Evolutionary conservation across 345 rosid genomes (phyloP).

Genomic region (Fremontodendron californicum): DNA sequence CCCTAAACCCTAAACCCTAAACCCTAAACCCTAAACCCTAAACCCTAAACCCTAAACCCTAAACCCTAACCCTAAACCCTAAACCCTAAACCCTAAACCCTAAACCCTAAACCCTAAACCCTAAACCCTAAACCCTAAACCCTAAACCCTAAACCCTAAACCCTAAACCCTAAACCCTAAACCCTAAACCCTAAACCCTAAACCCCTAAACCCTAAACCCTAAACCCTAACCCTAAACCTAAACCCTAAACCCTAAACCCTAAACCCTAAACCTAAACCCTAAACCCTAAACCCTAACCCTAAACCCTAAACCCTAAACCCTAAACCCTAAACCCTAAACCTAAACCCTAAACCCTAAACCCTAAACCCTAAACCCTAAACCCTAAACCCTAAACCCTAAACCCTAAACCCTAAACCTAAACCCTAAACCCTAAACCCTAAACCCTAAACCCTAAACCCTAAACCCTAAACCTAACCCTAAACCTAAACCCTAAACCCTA

Average conservation of each 20-base stretch:
- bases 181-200: constrained; percentile 14
- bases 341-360: constrained; percentile 17
- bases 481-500: constrained; percentile 14
- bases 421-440: not conserved
- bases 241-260: constrained; percentile 14
- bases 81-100: constrained; percentile 8
- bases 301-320: constrained; percentile 9
- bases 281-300: constrained; percentile 12
- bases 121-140: constrained; percentile 16
- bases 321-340: constrained; percentile 22
- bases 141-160: constrained; percentile 18
- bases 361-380: constrained; percentile 11
- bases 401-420: constrained; percentile 4
- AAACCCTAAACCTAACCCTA: constrained; percentile 10
- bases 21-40: constrained; percentile 21
- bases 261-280: constrained; percentile 6
- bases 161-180: constrained; percentile 14
- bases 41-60: constrained; percentile 21
- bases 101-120: constrained; percentile 23
- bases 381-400: constrained; percentile 16
- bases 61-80: constrained; percentile 20
- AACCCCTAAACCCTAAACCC: constrained; percentile 18
- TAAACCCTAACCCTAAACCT: constrained; percentile 16
- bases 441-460: constrained; percentile 1
- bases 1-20: constrained; percentile 23